Base-by-base conservation (phyloP, 164 flowering plant genomes). In the Platanus orientalis region DNA sequence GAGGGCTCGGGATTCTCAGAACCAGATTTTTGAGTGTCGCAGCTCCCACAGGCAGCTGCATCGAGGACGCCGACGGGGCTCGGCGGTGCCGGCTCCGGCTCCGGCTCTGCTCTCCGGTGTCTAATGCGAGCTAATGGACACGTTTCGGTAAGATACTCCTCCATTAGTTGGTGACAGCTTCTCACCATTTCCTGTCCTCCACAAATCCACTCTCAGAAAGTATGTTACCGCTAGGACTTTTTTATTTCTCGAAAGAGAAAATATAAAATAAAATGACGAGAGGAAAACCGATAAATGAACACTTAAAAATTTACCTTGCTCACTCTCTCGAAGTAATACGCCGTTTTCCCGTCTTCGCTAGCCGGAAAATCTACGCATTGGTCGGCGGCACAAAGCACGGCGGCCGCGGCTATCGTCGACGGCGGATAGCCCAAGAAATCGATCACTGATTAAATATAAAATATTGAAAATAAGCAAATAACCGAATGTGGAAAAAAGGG, bases 151-250 rank as follows among this genome's bases (percentile, higher is more conserved):
- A 83, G n/a, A 44, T 79, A 80, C 63, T 76, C 78, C 76, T 76
- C 77, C 83, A 86, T 86, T 62, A 80, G 85, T 73, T 78, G 84
- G 64, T 78, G 84, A 82, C 91, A 86, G 82, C 83, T 75, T 71
- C 71, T 76, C 71, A 79, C 86, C 80, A 65, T 76, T 69, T 80
- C 83, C 86, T 83, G 65, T 56, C 45, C 61, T 61, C 44, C 54
- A 48, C 39, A 58, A 34, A 50, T 56, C 11, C 2, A 49, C 17
- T n/a, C 64, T 16, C 34, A 17, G 12, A 56, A n/a, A n/a, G n/a
- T n/a, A n/a, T n/a, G n/a, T n/a, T n/a, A n/a, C n/a, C n/a, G n/a
- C n/a, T n/a, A n/a, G n/a, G n/a, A n/a, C n/a, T n/a, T n/a, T n/a
- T n/a, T n/a, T n/a, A n/a, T n/a, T n/a, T n/a, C n/a, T n/a, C n/a